Evolutionary conservation across 1,284 basidiomycete genomes (phyloP), one percentile per base, ranked within the genome.

Genomic region (Neonothopanus nambi): DNA sequence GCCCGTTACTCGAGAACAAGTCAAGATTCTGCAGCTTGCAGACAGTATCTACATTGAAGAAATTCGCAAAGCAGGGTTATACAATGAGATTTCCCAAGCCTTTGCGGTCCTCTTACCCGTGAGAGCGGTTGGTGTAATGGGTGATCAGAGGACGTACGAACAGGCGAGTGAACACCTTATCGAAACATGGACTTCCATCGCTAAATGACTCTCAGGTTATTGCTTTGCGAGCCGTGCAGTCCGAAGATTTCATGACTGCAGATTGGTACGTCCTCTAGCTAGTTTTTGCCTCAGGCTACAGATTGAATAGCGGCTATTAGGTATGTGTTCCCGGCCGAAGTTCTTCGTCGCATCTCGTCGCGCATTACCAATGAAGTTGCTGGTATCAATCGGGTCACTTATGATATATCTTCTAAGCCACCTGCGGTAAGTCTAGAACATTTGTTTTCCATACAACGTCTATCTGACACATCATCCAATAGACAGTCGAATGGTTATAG

Each of bases 41-140:
- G 97, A 99, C 71, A 82, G 76, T 64, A 99, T 99, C 70, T 99
- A 96, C 78, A 95, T 99, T 61, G 95, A 98, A 63, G 97, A 99
- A 77, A 98, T 99, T 65, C 84, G 93, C 41, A 89, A 85, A 54
- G 96, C 95, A 0, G 89, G 88, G 1, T 73, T 99, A 53, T 99
- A 99, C 73, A 87, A 96, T 67, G 80, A 95, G 61, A 99, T 99
- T 67, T 87, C 90, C 52, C 97, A 99, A 73, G 97, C 97, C 1
- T 99, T 99, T 66, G 95, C 95, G 2, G 96, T 98, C 1, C 79
- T 99, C 1, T 77, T 99, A n/a, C 96, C 96, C 20, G 95, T 99
- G 42, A 89, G 89, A 63, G 96, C 96, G 3, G 97, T 99, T 40
- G 96, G 97, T 59, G 97, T 99, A 18, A 95, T 97, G 85, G 97